Conservation (phyloP, 352 stramenopile species). For the Phytophthora pisi region DNA sequence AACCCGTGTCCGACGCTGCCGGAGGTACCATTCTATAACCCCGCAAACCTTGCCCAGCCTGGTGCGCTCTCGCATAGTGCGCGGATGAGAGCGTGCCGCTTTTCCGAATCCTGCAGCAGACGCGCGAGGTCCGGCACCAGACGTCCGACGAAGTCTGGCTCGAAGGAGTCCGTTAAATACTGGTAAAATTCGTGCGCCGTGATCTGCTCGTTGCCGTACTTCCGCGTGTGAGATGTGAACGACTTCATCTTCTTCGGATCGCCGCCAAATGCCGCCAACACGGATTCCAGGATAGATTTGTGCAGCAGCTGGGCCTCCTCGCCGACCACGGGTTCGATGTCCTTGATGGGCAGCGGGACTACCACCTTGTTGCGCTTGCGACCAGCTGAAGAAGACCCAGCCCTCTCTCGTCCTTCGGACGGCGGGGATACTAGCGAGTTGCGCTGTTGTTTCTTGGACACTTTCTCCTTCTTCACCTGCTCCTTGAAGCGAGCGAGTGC, state of each 20-base stretch:
- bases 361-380: conserved; percentile 53
- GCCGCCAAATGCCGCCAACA: conserved; percentile 71
- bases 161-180: conserved; percentile 89
- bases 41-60: conserved; percentile 84
- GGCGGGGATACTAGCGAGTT: conserved; percentile 41
- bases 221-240: conserved; percentile 85
- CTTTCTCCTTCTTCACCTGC: conserved; percentile 77
- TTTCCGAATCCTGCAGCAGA: conserved; percentile 85
- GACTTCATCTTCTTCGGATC: conserved; percentile 88
- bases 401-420: conserved; percentile 34
- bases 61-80: conserved; percentile 85
- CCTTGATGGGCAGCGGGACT: conserved; percentile 63
- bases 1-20: neutral
- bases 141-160: conserved; percentile 87
- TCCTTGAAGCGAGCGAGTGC: conserved; percentile 72
- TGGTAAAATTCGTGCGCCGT: conserved; percentile 89
- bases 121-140: conserved; percentile 84
- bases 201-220: conserved; percentile 87
- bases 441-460: conserved; percentile 74
- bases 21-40: conserved; percentile 48
- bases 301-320: conserved; percentile 83
- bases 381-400: conserved; percentile 43
- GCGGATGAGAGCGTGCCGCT: conserved; percentile 81
- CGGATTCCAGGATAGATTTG: conserved; percentile 83
- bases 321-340: conserved; percentile 84